Conservation (phyloP, 73 alveolate species). For the Tetrahymena borealis region DNA sequence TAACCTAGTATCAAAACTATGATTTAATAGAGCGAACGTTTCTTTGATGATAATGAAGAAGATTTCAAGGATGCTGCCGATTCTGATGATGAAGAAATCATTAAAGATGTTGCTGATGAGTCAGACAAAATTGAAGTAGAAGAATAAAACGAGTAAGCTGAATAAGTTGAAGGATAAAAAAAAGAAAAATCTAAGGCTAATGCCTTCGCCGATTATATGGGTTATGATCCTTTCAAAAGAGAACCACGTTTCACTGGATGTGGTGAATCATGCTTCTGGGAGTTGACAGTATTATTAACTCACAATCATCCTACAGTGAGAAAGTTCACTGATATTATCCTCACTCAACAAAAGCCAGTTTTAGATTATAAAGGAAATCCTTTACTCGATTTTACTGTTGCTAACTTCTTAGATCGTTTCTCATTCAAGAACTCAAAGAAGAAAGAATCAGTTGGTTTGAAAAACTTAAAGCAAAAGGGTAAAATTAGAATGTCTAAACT, state of each 20-base stretch:
- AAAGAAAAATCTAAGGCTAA: conserved; percentile 31
- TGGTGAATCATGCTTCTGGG: conserved; percentile 72
- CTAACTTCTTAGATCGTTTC: conserved; percentile 80
- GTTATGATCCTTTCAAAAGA: conserved; percentile 80
- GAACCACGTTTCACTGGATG: conserved; percentile 89
- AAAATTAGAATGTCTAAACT: conserved; percentile 41
- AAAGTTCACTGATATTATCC: conserved; percentile 67
- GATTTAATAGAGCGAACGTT: conserved; percentile 3
- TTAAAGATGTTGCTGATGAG: neutral
- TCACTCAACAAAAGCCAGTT: conserved; percentile 43
- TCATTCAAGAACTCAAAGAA: conserved; percentile 82
- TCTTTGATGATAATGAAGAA: conserved; percentile 40
- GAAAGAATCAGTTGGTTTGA: conserved; percentile 48
- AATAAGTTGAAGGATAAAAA: neutral
- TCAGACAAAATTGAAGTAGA: neutral
- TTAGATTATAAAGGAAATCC: conserved; percentile 88
- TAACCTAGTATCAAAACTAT: neutral
- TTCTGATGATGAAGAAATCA: neutral
- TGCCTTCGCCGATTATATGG: conserved; percentile 17
- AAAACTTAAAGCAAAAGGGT: conserved; percentile 50
- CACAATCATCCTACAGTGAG: conserved; percentile 90
- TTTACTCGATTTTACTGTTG: conserved; percentile 73
- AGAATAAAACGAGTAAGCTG: conserved; percentile 11
- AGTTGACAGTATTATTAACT: conserved; percentile 52
- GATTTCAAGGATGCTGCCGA: conserved; percentile 52